Evolutionary conservation across 441 rosid species (phyloP).

Genomic region (Erysimum cheiri): DNA sequence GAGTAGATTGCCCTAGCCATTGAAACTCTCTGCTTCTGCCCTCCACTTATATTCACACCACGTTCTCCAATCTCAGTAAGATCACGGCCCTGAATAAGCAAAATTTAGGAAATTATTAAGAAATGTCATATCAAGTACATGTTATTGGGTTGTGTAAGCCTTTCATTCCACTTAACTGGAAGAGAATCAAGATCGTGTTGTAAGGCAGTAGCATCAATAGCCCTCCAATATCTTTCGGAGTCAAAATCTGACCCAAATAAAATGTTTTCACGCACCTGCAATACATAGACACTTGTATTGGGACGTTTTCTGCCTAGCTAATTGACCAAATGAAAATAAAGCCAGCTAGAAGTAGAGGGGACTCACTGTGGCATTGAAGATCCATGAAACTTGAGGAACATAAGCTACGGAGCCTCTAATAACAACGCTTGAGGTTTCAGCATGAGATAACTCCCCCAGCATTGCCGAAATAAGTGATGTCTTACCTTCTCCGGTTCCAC

Average conservation of each 20-base stretch:
- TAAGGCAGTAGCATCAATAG: constrained; percentile 81
- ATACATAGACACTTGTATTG: not conserved
- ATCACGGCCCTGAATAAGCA: constrained; percentile 75
- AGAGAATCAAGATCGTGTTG: constrained; percentile 88
- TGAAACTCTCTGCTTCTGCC: constrained; percentile 98
- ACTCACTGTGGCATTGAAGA: constrained; percentile 96
- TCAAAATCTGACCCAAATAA: constrained; percentile 83
- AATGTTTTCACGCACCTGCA: constrained; percentile 30
- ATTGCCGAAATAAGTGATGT: constrained; percentile 96
- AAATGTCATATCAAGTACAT: constrained; percentile 33
- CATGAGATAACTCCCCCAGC: constrained; percentile 90
- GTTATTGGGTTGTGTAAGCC: constrained; percentile 20
- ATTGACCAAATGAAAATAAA: not conserved
- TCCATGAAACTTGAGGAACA: constrained; percentile 99
- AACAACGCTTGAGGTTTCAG: constrained; percentile 56
- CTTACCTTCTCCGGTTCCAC: constrained; percentile 99
- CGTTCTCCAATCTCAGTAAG: constrained; percentile 97
- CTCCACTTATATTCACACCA: constrained; percentile 98
- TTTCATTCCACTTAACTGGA: constrained; percentile 69
- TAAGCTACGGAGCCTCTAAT: constrained; percentile 91
- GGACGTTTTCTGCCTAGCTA: not conserved
- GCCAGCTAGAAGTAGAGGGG: constrained; percentile 11
- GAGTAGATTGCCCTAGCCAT: constrained; percentile 99
- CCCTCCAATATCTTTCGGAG: constrained; percentile 66
- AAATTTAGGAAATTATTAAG: constrained; percentile 28